These are phyloP conservation scores for Sodiomyces alkalinus DNA, from an alignment of 2,329 filamentous ascomycete species.

Conservation along the genomic window DNA sequence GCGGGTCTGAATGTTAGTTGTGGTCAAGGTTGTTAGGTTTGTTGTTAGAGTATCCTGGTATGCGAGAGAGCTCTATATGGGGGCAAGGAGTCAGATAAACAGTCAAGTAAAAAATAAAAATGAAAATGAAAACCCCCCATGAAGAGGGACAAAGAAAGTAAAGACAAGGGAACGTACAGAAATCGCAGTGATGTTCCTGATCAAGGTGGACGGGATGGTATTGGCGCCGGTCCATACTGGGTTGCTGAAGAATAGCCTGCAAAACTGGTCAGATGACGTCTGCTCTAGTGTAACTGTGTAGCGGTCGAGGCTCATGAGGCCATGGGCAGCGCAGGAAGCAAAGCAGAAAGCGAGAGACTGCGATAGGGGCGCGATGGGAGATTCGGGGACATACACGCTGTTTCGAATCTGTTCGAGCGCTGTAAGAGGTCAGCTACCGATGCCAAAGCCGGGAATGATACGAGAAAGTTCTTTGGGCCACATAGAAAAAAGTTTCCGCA, in stretches of 20 bases:
- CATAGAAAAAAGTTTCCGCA: no score
- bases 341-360: no score
- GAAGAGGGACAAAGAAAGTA: conserved; percentile 1
- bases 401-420: conserved; percentile 34
- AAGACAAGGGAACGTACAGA: conserved; percentile 26
- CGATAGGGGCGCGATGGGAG: no score
- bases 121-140: conserved; percentile 11
- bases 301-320: no score
- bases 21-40: conserved; percentile 65
- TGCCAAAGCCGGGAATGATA: conserved; percentile 1
- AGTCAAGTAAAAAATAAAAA: no score
- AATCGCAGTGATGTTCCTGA: conserved; percentile 40
- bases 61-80: conserved; percentile 21
- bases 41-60: conserved; percentile 33
- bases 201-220: conserved; percentile 35
- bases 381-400: conserved; percentile 36
- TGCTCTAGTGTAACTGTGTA: no score
- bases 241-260: conserved; percentile 44
- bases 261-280: no score
- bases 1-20: conserved; percentile 42
- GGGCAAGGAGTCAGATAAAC: no score
- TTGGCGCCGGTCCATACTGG: conserved; percentile 35
- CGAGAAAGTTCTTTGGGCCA: no score
- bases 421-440: conserved; percentile 18
- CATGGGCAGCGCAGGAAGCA: no score